Base-by-base conservation (phyloP, 805 yeast genomes). In the Lachancea dasiensis region DNA sequence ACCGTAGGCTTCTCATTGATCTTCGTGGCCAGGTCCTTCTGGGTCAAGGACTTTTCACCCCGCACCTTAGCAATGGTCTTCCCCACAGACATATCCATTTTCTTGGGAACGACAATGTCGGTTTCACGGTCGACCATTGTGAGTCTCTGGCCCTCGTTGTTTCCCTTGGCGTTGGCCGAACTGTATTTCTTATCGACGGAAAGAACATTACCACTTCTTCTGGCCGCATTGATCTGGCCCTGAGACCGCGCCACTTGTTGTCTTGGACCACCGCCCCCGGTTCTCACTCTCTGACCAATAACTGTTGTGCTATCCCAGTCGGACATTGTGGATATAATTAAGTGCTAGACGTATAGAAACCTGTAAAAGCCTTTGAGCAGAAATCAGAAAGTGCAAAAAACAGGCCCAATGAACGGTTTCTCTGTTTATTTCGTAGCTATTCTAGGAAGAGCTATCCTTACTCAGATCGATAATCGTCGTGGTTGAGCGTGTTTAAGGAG, bases 1-100 rank as follows among this genome's bases (percentile, higher is more conserved):
- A 92, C 83, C 50, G 81, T 86, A 45, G 97, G 96, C 71, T 92
- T 92, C 69, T 92, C 98, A 62, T 89, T 90, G 58, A 90, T 75
- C 63, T 82, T 84, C 40, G 95, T 86, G 53, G 98, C 98, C 55
- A 92, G 74, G 54, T 92, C 98, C 73, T 92, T 92, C 66, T 92
- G 98, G 7, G 97, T 81, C 60, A 89, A 61, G 56, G 77, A 76
- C 72, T 87, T 86, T 43, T 85, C 96, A 54, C 78, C 80, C 69
- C 98, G 80, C 25, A 83, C 95, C 60, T 79, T 72, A 36, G 79
- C 73, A 50, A 92, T 87, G 39, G 90, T 82, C 60, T 81, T 84
- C 49, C 97, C 98, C 21, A 92, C 97, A 41, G 68, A 66, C 10
- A 74, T 68, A 40, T 86, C 95, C 37, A 92, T 65, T 67, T 89